phyloP scores from a whole-genome alignment of 2,329 filamentous ascomycete species.

The Aspergillus eucalypticola region DNA sequence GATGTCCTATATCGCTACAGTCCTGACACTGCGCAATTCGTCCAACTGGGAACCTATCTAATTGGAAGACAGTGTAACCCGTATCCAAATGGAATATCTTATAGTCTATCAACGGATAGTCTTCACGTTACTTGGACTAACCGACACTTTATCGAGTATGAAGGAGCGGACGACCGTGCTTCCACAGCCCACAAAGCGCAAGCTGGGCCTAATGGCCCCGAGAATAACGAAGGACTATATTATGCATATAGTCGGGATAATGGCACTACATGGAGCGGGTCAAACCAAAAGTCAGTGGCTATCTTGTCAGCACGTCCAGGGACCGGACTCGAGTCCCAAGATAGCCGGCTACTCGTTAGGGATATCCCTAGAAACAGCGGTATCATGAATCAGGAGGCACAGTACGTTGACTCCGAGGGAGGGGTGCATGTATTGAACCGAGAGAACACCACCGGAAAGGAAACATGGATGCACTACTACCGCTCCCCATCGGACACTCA shows the following conservation, averaged over 20 bases:
- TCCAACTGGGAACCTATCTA: neutral
- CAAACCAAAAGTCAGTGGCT: neutral
- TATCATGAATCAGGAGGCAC: slow-evolving; percentile 7
- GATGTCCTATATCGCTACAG: slow-evolving; percentile 1
- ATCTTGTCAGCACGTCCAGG: neutral
- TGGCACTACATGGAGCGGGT: neutral
- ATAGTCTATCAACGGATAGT: neutral
- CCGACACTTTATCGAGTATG: slow-evolving; percentile 1
- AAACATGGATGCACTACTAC: slow-evolving; percentile 1
- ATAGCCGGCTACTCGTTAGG: neutral
- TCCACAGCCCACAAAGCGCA: slow-evolving; percentile 5
- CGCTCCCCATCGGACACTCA: neutral
- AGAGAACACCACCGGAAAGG: neutral
- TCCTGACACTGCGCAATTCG: neutral
- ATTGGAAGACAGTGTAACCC: neutral
- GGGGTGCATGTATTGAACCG: slow-evolving; percentile 2
- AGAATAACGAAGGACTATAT: slow-evolving; percentile 6
- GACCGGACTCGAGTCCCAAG: neutral
- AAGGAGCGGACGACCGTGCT: neutral
- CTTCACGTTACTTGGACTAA: slow-evolving; percentile 3
- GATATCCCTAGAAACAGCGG: neutral
- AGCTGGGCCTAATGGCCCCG: slow-evolving; percentile 1
- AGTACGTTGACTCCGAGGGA: neutral
- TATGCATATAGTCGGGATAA: neutral
- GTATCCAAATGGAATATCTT: neutral